phyloP scores from a whole-genome alignment of 495 filamentous ascomycete genomes.

The Penicillium taxi region DNA sequence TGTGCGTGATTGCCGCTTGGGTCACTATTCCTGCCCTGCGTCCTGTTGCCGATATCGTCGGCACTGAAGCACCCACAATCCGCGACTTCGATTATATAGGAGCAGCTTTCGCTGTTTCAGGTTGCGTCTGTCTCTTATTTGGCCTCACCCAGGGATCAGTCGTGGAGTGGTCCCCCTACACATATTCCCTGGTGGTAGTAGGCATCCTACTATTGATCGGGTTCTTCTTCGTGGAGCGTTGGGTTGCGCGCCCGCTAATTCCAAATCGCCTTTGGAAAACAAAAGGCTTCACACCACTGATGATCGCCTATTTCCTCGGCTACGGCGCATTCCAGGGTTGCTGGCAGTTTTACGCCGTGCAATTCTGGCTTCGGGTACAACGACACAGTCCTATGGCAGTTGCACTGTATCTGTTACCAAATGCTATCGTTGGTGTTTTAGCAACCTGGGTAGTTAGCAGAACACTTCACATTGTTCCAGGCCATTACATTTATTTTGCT shows the following conservation, averaged over 20 bases:
- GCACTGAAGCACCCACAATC: slow-evolving; percentile 19
- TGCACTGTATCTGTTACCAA: slow-evolving; percentile 38
- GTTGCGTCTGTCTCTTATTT: slow-evolving; percentile 27
- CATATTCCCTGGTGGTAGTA: slow-evolving; percentile 16
- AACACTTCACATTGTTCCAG: slow-evolving; percentile 38
- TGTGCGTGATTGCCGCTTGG: slow-evolving; percentile 20
- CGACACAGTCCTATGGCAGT: slow-evolving; percentile 29
- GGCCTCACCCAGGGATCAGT: slow-evolving; percentile 28
- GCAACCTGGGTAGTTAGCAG: slow-evolving; percentile 41
- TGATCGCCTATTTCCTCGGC: slow-evolving; percentile 42
- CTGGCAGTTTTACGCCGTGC: slow-evolving; percentile 47
- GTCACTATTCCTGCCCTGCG: slow-evolving; percentile 22
- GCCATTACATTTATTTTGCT: slow-evolving; percentile 40
- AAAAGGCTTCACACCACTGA: slow-evolving; percentile 39
- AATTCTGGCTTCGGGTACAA: slow-evolving; percentile 43
- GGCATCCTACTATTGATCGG: slow-evolving; percentile 20
- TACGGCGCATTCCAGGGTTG: slow-evolving; percentile 39
- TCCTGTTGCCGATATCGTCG: slow-evolving; percentile 20
- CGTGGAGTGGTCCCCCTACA: slow-evolving; percentile 23
- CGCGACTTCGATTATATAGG: slow-evolving; percentile 27
- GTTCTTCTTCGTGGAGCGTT: slow-evolving; percentile 23
- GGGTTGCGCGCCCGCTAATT: slow-evolving; percentile 21
- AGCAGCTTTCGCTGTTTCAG: slow-evolving; percentile 14
- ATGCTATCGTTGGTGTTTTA: slow-evolving; percentile 36
- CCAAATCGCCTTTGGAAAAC: slow-evolving; percentile 30